A percentile compares a stretch with the other conserved stretches of the same genome.
These are phyloP conservation scores for Leucoagaricus sp. DNA, from an alignment of 1,284 basidiomycete species.

Conservation along the genomic window DNA sequence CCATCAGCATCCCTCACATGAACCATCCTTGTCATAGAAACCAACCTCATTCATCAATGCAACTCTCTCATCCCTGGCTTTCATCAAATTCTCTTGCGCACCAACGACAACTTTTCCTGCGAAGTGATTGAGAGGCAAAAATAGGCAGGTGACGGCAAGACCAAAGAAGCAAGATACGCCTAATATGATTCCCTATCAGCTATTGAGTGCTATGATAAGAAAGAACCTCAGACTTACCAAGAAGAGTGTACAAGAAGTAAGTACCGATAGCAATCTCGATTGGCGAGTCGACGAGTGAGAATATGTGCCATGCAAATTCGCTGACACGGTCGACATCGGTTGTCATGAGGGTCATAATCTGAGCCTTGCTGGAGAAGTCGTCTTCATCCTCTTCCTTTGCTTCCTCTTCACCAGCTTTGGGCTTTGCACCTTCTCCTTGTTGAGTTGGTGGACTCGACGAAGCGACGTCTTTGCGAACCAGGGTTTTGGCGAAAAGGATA, in stretches of 20 bases:
- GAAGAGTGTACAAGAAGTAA: constrained; percentile 77
- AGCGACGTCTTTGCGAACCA: constrained; percentile 85
- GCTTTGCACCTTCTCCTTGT: neutral
- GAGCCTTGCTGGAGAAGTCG: constrained; percentile 86
- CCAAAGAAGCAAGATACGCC: constrained; percentile 79
- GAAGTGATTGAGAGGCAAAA: constrained; percentile 86
- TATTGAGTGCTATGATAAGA: neutral
- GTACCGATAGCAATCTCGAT: constrained; percentile 84
- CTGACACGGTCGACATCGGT: constrained; percentile 90
- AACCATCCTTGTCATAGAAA: neutral
- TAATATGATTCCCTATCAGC: constrained; percentile 19
- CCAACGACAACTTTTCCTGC: constrained; percentile 83
- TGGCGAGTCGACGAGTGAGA: constrained; percentile 64
- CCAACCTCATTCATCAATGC: constrained; percentile 87
- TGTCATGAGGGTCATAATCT: constrained; percentile 88
- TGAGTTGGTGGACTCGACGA: constrained; percentile 46
- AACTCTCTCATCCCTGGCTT: constrained; percentile 87
- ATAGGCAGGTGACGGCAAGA: constrained; percentile 79
- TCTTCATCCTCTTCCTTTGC: constrained; percentile 58
- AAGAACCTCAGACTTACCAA: constrained; percentile 48
- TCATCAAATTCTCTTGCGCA: constrained; percentile 88
- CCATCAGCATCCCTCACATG: neutral
- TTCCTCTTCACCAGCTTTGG: constrained; percentile 18
- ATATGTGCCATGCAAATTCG: constrained; percentile 83
- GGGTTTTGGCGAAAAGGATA: constrained; percentile 85